These are phyloP conservation scores for Seiridium cupressi DNA, from an alignment of 2,329 filamentous ascomycete genomes.

Conservation along the genomic window DNA sequence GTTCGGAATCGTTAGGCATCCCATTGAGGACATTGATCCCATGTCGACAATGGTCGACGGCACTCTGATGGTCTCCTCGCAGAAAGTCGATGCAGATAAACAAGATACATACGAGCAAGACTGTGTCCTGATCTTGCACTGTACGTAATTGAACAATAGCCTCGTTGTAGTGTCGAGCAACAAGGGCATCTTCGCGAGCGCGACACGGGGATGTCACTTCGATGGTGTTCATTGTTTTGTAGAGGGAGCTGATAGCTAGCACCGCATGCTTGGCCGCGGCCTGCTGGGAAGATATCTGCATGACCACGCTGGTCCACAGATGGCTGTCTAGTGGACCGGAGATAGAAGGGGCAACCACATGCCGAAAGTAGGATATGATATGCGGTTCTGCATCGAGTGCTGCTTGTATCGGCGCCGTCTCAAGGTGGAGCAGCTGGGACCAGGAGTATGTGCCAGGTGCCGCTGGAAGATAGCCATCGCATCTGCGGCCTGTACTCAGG, in stretches of 20 bases:
- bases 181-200: not conserved
- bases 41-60: constrained; percentile 33
- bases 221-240: not conserved
- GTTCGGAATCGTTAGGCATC: not conserved
- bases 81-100: constrained; percentile 56
- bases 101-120: constrained; percentile 27
- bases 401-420: constrained; percentile 9
- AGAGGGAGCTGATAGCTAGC: constrained; percentile 16
- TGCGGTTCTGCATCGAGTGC: constrained; percentile 8
- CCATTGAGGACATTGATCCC: constrained; percentile 15
- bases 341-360: not conserved
- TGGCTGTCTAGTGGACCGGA: constrained; percentile 5
- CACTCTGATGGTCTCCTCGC: constrained; percentile 44
- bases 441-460: constrained; percentile 14
- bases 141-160: constrained; percentile 13
- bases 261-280: constrained; percentile 13
- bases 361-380: constrained; percentile 16
- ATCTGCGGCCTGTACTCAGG: constrained; percentile 19
- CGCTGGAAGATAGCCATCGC: constrained; percentile 19
- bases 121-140: not conserved
- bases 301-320: constrained; percentile 15
- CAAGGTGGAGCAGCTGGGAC: constrained; percentile 7
- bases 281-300: constrained; percentile 14
- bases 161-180: constrained; percentile 14
- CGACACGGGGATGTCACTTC: not conserved